Percentiles rank a stretch among this genome's conserved stretches.
Evolutionary conservation across 495 filamentous ascomycete genomes (phyloP).

Genomic region (Talaromyces liani): DNA sequence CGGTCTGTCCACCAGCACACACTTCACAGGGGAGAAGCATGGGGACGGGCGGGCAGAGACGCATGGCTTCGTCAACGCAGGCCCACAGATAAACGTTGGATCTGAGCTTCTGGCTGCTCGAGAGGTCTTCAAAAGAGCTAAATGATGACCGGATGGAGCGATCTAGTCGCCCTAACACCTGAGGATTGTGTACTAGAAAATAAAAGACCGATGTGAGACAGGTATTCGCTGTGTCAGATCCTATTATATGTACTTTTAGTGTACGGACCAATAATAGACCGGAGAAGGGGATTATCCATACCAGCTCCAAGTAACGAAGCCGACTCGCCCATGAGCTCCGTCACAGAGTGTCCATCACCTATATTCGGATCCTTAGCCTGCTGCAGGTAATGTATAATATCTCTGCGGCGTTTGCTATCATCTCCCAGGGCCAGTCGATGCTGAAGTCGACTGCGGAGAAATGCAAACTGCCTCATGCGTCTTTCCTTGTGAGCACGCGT

Average conservation of each 20-base stretch:
- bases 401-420: not conserved
- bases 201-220: conserved; percentile 54
- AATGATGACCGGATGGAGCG: conserved; percentile 47
- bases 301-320: not conserved
- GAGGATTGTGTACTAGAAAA: conserved; percentile 47
- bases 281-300: not conserved
- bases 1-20: conserved; percentile 41
- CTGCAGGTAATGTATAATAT: conserved; percentile 4
- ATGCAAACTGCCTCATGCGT: not conserved
- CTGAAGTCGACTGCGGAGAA: not conserved
- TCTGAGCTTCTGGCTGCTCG: conserved; percentile 34
- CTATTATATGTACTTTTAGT: conserved; percentile 12
- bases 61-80: conserved; percentile 52
- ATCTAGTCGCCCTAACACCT: conserved; percentile 33
- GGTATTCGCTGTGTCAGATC: conserved; percentile 53
- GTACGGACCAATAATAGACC: too few relatives aligned
- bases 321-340: not conserved
- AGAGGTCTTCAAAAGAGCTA: conserved; percentile 19
- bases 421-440: not conserved
- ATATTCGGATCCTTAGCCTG: not conserved
- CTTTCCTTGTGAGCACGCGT: not conserved
- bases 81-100: conserved; percentile 45
- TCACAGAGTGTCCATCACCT: not conserved
- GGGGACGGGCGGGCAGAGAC: conserved; percentile 53
- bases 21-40: conserved; percentile 59